Evolutionary conservation across 768 basidiomycete genomes (phyloP), one percentile per base, ranked within the genome.

Genomic region (Termitomyces sp.): DNA sequence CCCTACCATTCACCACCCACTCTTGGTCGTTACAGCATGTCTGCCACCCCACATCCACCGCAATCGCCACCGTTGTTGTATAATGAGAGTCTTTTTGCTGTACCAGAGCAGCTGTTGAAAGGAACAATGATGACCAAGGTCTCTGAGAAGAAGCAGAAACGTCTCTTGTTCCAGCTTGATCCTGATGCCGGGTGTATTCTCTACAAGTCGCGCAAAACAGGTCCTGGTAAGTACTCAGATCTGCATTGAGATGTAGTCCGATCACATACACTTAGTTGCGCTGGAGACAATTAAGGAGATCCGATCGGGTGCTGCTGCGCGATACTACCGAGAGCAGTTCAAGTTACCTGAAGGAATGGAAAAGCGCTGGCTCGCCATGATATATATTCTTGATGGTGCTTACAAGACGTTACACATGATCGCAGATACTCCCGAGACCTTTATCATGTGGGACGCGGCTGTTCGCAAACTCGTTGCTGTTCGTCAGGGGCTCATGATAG

Each of bases 341-440:
- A 81, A 83, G 64, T 76, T 85, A 40, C 74, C 88, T 0, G 70
- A 76, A 47, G 80, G 83, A 51, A 78, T 79, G 56, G 86, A 89
- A 62, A 74, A 80, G 39, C 78, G 85, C 19, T 96, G 92, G 91
- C 79, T 96, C 61, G 91, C 93, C 0, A 78, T 97, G 70, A 83
- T 94, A 59, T 94, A 95, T 64, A 83, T 89, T 57, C 73, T 86
- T 48, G 83, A 86, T 43, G 88, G 85, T 12, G 76, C 75, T 23
- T 92, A 91, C 77, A 95, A 95, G 74, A 89, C 89, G 0, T 79
- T 94, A 25, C 93, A 97, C 65, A 78, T 95, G 59, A 79, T 95
- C 53, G 88, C 94, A 2, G 78, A 84, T 2, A 83, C 84, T 0
- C 69, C 72, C 28, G 71, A 78, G 3, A 63, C 67, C 2, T 76